A percentile compares a stretch with the other conserved stretches of the same genome.
phyloP scores from a whole-genome alignment of 345 rosid species.

The Gossypium anomalum region DNA sequence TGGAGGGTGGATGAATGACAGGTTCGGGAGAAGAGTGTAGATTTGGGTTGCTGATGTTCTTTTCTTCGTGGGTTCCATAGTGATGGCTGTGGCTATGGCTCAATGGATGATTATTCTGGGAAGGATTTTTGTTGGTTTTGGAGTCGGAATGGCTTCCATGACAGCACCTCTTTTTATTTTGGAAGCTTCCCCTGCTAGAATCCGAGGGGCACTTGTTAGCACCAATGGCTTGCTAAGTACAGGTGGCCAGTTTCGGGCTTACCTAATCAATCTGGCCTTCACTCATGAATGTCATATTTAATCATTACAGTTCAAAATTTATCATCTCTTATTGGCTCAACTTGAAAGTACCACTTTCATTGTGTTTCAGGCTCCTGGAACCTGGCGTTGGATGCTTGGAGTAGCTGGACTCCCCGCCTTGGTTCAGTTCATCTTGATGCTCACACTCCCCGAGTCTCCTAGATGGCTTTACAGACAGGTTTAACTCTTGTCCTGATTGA shows the following conservation, averaged over 20 bases:
- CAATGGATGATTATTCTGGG: slow-evolving; percentile 67
- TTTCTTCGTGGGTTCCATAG: slow-evolving; percentile 57
- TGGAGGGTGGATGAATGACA: slow-evolving; percentile 63
- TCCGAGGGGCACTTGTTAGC: slow-evolving; percentile 88
- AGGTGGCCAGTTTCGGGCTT: slow-evolving; percentile 76
- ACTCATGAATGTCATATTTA: slow-evolving; percentile 38
- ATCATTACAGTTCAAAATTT: neutral
- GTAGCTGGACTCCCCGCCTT: slow-evolving; percentile 60
- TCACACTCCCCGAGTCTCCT: slow-evolving; percentile 77
- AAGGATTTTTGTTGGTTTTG: slow-evolving; percentile 71
- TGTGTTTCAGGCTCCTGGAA: slow-evolving; percentile 40
- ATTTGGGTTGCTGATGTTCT: slow-evolving; percentile 53
- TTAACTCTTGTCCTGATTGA: neutral
- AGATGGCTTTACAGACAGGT: slow-evolving; percentile 75
- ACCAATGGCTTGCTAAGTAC: slow-evolving; percentile 73
- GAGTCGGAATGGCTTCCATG: slow-evolving; percentile 97
- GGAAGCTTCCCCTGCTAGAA: slow-evolving; percentile 84
- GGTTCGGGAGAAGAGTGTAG: slow-evolving; percentile 58
- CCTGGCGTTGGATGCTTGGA: slow-evolving; percentile 97
- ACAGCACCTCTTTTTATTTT: slow-evolving; percentile 86
- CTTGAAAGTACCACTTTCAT: neutral
- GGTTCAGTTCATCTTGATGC: slow-evolving; percentile 59
- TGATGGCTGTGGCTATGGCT: slow-evolving; percentile 65
- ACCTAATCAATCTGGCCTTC: slow-evolving; percentile 81
- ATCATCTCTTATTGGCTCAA: neutral